Evolutionary conservation across 768 basidiomycete species (phyloP).

Genomic region (Boletus fagicola): DNA sequence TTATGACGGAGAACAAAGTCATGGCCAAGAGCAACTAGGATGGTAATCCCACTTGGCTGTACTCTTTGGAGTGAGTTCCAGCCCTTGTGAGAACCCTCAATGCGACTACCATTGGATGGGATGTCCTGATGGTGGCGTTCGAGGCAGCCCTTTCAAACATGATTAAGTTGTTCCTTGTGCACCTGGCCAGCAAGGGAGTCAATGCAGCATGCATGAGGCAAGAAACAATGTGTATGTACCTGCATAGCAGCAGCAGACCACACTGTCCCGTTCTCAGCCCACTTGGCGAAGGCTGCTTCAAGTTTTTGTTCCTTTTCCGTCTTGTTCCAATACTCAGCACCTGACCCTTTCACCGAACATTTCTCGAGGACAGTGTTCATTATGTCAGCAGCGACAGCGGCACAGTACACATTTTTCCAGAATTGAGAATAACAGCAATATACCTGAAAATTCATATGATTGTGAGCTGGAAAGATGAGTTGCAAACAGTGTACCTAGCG

Average conservation of each 20-base stretch:
- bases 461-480: no score
- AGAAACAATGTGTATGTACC: background rate
- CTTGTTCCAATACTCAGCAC: slow-evolving; percentile 12
- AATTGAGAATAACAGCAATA: no score
- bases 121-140: slow-evolving; percentile 20
- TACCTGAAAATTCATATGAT: no score
- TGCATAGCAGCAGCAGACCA: no score
- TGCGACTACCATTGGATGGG: slow-evolving; percentile 25
- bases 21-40: slow-evolving; percentile 14
- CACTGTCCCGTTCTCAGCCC: no score
- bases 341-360: background rate
- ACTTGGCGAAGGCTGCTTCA: no score
- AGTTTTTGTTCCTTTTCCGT: no score
- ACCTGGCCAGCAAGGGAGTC: slow-evolving; percentile 15
- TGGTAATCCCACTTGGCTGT: slow-evolving; percentile 23
- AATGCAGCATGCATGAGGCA: no score
- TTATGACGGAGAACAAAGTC: slow-evolving; percentile 28
- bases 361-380: slow-evolving; percentile 9
- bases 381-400: slow-evolving; percentile 12
- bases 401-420: no score
- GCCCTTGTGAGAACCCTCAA: slow-evolving; percentile 11
- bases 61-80: slow-evolving; percentile 24
- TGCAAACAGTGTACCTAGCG: no score
- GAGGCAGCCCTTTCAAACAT: slow-evolving; percentile 31
- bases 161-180: slow-evolving; percentile 27